Base-by-base conservation (phyloP, 495 filamentous ascomycete genomes). In the Apiosordaria backusii region DNA sequence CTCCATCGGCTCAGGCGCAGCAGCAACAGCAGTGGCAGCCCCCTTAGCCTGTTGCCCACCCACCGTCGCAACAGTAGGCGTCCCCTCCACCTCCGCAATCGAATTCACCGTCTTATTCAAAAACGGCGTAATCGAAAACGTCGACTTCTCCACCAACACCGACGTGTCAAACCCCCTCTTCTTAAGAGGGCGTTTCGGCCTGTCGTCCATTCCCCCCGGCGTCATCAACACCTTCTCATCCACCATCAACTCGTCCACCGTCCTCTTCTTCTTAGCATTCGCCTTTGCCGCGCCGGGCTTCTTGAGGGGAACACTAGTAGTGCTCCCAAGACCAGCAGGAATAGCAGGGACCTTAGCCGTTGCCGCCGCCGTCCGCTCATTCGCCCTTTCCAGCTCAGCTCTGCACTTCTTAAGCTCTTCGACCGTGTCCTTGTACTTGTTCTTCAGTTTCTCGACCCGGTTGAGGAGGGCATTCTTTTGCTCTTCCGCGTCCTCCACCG, bases 121-220 rank as follows among this genome's bases (percentile, higher is more conserved):
- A 76, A 93, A 96, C 0, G 93, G 93, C 1, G 93, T 97, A 67
- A 97, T 93, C 13, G 92, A 95, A 73, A 97, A 97, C 21, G 83
- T 86, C 0, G 92, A 96, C 75, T 96, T 96, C 68, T 96, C 92
- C 24, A 90, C 92, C 40, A 87, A 78, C 50, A 88, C 71, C 0
- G 85, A 85, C 18, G 85, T 81, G 25, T 82, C 79, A 57, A 79
- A 78, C 22, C 75, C 79, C 65, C 81, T 82, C 64, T 87, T 88
- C 70, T 84, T 82, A 67, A 82, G 60, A 66, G 74, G 66, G 59
- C 72, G 70, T 70, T 77, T 68, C 68, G 71, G 65, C 65, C 74
- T 64, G 70, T 79, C 62, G 60, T 77, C 72, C 22, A 54, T 63
- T 50, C 71, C 68, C 24, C 76, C 71, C 16, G 80, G 78, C 0